A percentile compares a stretch with the other conserved stretches of the same genome.
These are phyloP conservation scores for Amanita exitialis DNA, from an alignment of 768 basidiomycete genomes.

Conservation along the genomic window DNA sequence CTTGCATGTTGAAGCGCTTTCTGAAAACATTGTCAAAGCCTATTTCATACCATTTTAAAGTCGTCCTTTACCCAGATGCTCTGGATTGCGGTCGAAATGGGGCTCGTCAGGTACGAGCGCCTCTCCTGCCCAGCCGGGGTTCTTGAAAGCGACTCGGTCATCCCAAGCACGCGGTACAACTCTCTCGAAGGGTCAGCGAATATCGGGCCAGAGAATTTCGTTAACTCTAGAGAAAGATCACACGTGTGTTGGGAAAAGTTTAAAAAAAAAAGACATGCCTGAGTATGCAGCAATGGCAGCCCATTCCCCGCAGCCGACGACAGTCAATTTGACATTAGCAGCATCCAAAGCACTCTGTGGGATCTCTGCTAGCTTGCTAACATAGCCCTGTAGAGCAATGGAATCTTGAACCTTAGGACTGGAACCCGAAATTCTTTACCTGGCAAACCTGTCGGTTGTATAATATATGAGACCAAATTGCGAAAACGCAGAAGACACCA, in stretches of 20 bases:
- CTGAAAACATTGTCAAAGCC: conserved; percentile 10
- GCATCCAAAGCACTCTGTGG: conserved; percentile 27
- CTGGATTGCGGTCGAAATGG: conserved; percentile 19
- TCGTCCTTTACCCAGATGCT: conserved; percentile 35
- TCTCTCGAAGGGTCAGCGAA: conserved; percentile 57
- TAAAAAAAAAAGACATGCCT: conserved; percentile 21
- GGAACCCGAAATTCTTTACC: conserved; percentile 16
- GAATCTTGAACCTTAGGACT: not conserved
- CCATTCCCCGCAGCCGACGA: conserved; percentile 57
- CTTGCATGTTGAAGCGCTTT: conserved; percentile 30
- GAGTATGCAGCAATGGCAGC: conserved; percentile 37
- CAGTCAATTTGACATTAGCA: conserved; percentile 30
- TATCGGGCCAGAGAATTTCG: conserved; percentile 35
- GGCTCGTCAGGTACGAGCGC: conserved; percentile 34
- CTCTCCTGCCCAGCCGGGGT: conserved; percentile 36
- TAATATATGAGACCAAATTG: not conserved
- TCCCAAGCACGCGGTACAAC: conserved; percentile 51
- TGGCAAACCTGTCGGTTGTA: conserved; percentile 25
- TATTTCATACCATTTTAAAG: not conserved
- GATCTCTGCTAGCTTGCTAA: conserved; percentile 32
- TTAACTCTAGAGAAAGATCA: conserved; percentile 23
- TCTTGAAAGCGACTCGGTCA: conserved; percentile 38
- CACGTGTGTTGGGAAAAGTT: not conserved
- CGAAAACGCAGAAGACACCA: not conserved
- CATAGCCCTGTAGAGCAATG: conserved; percentile 29